Evolutionary conservation across 2,329 filamentous ascomycete species (phyloP), one percentile per base, ranked within the genome.

Genomic region (Ophiocordyceps polyrhachis-furcata): DNA sequence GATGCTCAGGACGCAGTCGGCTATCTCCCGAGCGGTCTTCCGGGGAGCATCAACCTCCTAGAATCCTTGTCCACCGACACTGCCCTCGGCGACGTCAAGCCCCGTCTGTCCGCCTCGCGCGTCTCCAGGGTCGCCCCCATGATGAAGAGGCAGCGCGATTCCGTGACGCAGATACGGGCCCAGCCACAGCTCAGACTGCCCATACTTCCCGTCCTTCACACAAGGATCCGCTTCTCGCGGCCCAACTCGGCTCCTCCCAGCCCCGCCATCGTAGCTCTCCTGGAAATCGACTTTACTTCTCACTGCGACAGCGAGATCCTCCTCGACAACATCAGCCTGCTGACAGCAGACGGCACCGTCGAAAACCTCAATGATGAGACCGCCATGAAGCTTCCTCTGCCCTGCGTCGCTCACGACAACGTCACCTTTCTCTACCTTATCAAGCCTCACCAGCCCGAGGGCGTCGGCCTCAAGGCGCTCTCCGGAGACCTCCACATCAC

Each of bases 1-100:
- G 20, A 23, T 12, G 11, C 13, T 23, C 23, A 14, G 14, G 40
- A 15, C 6, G 25, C 5, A 2, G 23, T 74, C 47, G 78, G 81
- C 44, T 86, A 85, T 54, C 68, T 89, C 29, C 73, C 74, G 32
- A 84, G 79, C 54, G 74, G 77, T 46, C 62, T 79, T 23, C 78
- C 83, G 0, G 72, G 79, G 7, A 79, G 81, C 2, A 67, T 84
- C 49, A 91, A 89, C 57, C 66, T 89, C n/a, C 72, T 91, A 14
- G 79, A 83, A 55, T 73, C 83, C 3, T 83, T 89, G 48, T 69
- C 71, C 44, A 68, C 67, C 49, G 83, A 87, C 55, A 73, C 77
- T 20, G 71, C 70, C 23, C 65, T 86, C 17, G 66, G 64, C 15
- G 75, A 78, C 32, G 63, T 76, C 23, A 69, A 70, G 51, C 81